Percentiles rank a stretch among this genome's conserved stretches.
phyloP scores from a whole-genome alignment of 441 rosid genomes.

The Jatropha multifida region DNA sequence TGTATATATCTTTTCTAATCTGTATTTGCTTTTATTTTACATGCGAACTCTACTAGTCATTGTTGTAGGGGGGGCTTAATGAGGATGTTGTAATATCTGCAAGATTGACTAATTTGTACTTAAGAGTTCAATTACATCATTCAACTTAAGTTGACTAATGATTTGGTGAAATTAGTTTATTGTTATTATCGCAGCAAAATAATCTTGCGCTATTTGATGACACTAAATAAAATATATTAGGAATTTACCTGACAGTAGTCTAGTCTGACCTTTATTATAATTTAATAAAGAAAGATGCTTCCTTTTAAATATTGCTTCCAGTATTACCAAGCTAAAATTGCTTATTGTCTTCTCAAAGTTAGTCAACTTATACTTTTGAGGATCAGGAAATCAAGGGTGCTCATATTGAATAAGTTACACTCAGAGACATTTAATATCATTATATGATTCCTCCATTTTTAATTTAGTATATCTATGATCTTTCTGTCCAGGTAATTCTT shows the following conservation, averaged over 20 bases:
- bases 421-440: conserved; percentile 3
- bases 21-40: not conserved
- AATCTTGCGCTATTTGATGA: conserved; percentile 9
- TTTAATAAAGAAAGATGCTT: conserved; percentile 37
- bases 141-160: conserved; percentile 20
- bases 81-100: conserved; percentile 11
- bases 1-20: not conserved
- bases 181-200: not conserved
- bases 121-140: conserved; percentile 3
- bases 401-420: conserved; percentile 1
- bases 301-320: conserved; percentile 18
- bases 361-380: conserved; percentile 19
- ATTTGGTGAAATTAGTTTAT: conserved; percentile 16
- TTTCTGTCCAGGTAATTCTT: conserved; percentile 20
- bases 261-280: conserved; percentile 20
- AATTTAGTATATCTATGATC: conserved; percentile 4
- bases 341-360: conserved; percentile 25
- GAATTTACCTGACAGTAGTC: conserved; percentile 27
- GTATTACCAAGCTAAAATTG: conserved; percentile 31
- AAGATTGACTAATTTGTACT: not conserved
- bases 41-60: not conserved
- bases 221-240: not conserved
- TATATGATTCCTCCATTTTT: conserved; percentile 18
- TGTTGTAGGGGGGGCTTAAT: conserved; percentile 4
- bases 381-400: conserved; percentile 28